Percentiles rank a stretch among this genome's conserved stretches.
Conservation (phyloP, 2,329 filamentous ascomycete species). For the Diaporthe helianthi region DNA sequence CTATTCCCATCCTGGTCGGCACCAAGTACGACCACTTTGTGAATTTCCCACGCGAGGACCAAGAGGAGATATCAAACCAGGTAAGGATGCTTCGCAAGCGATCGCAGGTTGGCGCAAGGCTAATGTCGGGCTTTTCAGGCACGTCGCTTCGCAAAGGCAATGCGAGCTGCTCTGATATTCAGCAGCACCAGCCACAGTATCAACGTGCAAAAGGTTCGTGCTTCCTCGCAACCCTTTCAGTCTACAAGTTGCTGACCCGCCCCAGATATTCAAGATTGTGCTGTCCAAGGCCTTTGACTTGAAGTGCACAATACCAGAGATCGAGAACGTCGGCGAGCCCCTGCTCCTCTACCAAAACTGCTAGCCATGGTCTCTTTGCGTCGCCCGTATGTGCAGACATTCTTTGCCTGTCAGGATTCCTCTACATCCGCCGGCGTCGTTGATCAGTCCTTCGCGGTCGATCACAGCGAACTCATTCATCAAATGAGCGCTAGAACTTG, state of each 20-base stretch:
- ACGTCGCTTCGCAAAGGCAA: conserved; percentile 94
- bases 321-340: conserved; percentile 96
- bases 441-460: background rate
- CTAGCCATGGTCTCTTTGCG: conserved; percentile 38
- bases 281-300: conserved; percentile 98
- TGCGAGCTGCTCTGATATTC: conserved; percentile 97
- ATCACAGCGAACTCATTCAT: background rate
- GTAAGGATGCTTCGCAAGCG: conserved; percentile 53
- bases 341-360: conserved; percentile 85
- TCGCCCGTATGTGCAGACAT: background rate
- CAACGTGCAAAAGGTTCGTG: conserved; percentile 90
- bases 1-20: conserved; percentile 96
- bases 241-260: conserved; percentile 22
- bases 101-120: conserved; percentile 25
- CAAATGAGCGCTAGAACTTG: background rate
- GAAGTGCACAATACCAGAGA: conserved; percentile 98
- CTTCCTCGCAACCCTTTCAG: background rate
- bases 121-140: conserved; percentile 63
- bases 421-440: background rate
- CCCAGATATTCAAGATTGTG: conserved; percentile 98
- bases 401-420: background rate
- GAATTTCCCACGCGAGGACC: conserved; percentile 95
- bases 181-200: conserved; percentile 99
- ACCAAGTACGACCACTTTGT: conserved; percentile 99
- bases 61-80: conserved; percentile 98